Percentiles rank a stretch among this genome's conserved stretches.
Conservation (phyloP, 2,329 filamentous ascomycete genomes). For the Didymosphaeria variabile region DNA sequence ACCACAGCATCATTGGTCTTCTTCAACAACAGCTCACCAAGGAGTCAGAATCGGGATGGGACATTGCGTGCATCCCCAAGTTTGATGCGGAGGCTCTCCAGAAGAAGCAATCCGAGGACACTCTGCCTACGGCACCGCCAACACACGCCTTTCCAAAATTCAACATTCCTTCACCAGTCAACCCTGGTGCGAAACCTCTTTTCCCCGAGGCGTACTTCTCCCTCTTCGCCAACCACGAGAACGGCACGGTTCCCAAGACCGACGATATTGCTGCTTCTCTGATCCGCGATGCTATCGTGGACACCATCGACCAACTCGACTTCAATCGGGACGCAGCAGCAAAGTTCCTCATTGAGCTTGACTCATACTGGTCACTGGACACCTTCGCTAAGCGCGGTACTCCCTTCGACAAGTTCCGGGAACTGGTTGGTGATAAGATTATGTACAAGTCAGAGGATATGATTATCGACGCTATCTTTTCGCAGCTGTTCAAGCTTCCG, state of each 20-base stretch:
- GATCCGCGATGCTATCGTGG: slow-evolving; percentile 83
- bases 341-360: slow-evolving; percentile 89
- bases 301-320: slow-evolving; percentile 93
- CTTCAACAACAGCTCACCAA: slow-evolving; percentile 85
- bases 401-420: slow-evolving; percentile 85
- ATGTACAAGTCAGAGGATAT: slow-evolving; percentile 99
- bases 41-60: slow-evolving; percentile 79
- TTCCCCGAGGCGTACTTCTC: slow-evolving; percentile 96
- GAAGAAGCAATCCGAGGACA: slow-evolving; percentile 72
- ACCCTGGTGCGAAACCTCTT: slow-evolving; percentile 76
- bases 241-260: slow-evolving; percentile 85
- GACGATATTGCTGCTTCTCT: slow-evolving; percentile 81
- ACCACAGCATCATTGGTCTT: slow-evolving; percentile 78
- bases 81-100: slow-evolving; percentile 55
- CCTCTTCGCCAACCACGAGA: slow-evolving; percentile 85
- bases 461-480: slow-evolving; percentile 96
- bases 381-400: slow-evolving; percentile 95
- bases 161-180: slow-evolving; percentile 76
- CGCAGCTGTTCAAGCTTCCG: slow-evolving; percentile 89
- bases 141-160: slow-evolving; percentile 84
- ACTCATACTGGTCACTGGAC: slow-evolving; percentile 89
- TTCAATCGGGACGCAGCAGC: slow-evolving; percentile 90
- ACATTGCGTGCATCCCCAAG: slow-evolving; percentile 70
- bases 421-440: slow-evolving; percentile 69
- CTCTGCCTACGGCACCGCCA: slow-evolving; percentile 56